A percentile compares a stretch with the other conserved stretches of the same genome.
phyloP scores from a whole-genome alignment of 2,329 filamentous ascomycete genomes.

The Penicillium sp. region DNA sequence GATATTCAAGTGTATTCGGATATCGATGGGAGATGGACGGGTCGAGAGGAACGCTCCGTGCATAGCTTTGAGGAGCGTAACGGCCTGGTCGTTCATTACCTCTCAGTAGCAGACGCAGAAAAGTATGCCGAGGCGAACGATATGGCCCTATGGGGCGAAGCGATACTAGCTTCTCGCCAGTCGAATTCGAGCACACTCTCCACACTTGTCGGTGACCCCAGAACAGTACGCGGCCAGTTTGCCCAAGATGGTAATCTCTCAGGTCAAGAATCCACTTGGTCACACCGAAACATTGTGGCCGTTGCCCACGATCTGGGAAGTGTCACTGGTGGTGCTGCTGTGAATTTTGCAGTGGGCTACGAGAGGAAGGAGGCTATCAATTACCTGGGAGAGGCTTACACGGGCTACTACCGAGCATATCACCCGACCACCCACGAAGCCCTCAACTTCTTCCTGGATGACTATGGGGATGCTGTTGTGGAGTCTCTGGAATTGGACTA shows the following conservation, averaged over 20 bases:
- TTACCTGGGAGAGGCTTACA: constrained; percentile 41
- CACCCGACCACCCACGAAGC: constrained; percentile 36
- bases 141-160: constrained; percentile 45
- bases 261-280: constrained; percentile 24
- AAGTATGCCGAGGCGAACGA: constrained; percentile 37
- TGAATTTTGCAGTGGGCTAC: constrained; percentile 45
- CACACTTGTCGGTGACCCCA: constrained; percentile 28
- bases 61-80: constrained; percentile 24
- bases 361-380: constrained; percentile 42
- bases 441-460: constrained; percentile 40
- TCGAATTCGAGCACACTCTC: constrained; percentile 27
- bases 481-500: constrained; percentile 36
- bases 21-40: constrained; percentile 47
- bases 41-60: constrained; percentile 26
- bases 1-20: constrained; percentile 44
- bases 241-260: constrained; percentile 30
- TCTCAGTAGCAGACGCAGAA: constrained; percentile 31
- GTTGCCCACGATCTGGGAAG: constrained; percentile 42
- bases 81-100: constrained; percentile 31
- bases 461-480: constrained; percentile 37
- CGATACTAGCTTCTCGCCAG: constrained; percentile 39
- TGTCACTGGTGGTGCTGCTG: constrained; percentile 26
- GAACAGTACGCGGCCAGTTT: constrained; percentile 33
- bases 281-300: constrained; percentile 32
- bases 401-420: constrained; percentile 40